Evolutionary conservation across 2,329 filamentous ascomycete species (phyloP).

Genomic region (Kalaharituber pfeilii): DNA sequence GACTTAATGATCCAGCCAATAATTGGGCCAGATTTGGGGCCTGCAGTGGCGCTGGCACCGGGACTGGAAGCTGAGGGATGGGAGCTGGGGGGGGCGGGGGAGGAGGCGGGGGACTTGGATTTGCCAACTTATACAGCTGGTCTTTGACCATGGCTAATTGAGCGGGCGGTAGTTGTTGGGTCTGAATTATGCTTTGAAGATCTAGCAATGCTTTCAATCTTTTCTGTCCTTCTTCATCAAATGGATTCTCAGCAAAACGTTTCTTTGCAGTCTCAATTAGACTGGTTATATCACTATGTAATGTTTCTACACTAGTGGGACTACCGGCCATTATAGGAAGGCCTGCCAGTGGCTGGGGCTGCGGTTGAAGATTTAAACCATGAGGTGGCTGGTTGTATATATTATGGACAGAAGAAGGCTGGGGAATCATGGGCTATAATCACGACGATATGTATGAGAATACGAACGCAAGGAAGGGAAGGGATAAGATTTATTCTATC

Average conservation of each 20-base stretch:
- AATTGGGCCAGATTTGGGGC: conserved; percentile 26
- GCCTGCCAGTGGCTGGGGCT: conserved; percentile 25
- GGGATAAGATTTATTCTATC: conserved; percentile 11
- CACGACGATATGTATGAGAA: conserved; percentile 10
- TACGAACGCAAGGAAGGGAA: conserved; percentile 11
- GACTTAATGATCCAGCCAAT: conserved; percentile 25
- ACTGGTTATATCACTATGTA: conserved; percentile 68
- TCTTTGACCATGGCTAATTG: conserved; percentile 71
- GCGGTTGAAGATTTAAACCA: conserved; percentile 18
- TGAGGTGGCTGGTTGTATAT: conserved; percentile 11
- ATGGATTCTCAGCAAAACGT: conserved; percentile 57
- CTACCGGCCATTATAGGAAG: conserved; percentile 22
- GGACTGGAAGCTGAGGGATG: conserved; percentile 31
- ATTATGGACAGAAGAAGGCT: conserved; percentile 2
- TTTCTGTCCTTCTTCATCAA: conserved; percentile 57
- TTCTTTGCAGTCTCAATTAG: conserved; percentile 56
- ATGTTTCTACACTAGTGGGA: conserved; percentile 42
- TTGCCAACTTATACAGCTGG: conserved; percentile 63
- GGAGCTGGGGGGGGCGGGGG: conserved; percentile 26
- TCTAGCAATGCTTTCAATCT: conserved; percentile 73
- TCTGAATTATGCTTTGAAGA: conserved; percentile 63
- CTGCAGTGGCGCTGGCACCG: conserved; percentile 24
- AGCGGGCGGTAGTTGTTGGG: conserved; percentile 58
- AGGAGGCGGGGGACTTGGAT: conserved; percentile 24
- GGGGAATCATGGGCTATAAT: conserved; percentile 8